Evolutionary conservation across 805 yeast species (phyloP).

Genomic region (Ogataea pignaliae): DNA sequence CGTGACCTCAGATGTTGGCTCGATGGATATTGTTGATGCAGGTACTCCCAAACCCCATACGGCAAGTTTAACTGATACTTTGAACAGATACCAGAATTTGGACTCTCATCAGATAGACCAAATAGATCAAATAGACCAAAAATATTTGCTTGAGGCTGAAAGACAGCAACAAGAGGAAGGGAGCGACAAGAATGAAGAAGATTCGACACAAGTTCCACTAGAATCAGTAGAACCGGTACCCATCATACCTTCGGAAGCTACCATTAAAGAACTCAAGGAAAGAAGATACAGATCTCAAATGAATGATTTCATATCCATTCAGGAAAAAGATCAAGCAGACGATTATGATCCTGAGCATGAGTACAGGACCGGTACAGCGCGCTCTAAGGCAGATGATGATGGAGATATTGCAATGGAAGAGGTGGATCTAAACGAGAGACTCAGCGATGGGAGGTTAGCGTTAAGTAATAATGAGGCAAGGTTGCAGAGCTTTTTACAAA

Average conservation of each 20-base stretch:
- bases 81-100: conserved; percentile 1
- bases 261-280: conserved; percentile 20
- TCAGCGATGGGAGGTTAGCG: conserved; percentile 27
- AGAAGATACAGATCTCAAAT: conserved; percentile 13
- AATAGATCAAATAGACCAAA: too few relatives aligned
- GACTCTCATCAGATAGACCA: too few relatives aligned
- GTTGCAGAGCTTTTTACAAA: conserved; percentile 22
- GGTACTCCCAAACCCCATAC: neutral
- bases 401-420: conserved; percentile 13
- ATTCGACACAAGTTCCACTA: too few relatives aligned
- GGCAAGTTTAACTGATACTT: neutral
- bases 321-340: conserved; percentile 13
- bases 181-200: too few relatives aligned
- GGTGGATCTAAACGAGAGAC: conserved; percentile 18
- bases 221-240: neutral
- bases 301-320: conserved; percentile 10
- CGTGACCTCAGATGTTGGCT: neutral
- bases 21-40: neutral
- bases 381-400: neutral
- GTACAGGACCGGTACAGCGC: conserved; percentile 5
- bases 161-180: too few relatives aligned
- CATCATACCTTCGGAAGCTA: conserved; percentile 14
- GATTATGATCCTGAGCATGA: conserved; percentile 20
- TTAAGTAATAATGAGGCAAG: conserved; percentile 24
- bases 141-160: too few relatives aligned